These are phyloP conservation scores for Gaeumannomyces tritici DNA, from an alignment of 2,329 filamentous ascomycete species.

Conservation along the genomic window DNA sequence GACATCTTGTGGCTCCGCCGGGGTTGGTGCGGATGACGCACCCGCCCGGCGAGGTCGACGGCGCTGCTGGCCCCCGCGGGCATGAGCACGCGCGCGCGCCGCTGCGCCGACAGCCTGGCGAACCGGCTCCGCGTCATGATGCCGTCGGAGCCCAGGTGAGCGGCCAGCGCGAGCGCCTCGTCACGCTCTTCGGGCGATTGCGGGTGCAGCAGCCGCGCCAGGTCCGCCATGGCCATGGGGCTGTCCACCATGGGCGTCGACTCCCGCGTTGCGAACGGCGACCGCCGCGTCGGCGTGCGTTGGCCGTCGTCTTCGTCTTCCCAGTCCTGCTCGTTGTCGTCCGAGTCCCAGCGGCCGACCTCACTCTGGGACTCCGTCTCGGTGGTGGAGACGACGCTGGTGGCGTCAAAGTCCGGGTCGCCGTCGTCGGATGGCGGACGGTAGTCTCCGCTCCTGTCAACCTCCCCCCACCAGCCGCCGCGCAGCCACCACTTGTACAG, in stretches of 20 bases:
- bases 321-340: constrained; percentile 35
- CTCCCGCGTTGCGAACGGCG: constrained; percentile 28
- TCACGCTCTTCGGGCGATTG: constrained; percentile 66
- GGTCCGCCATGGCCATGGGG: constrained; percentile 54
- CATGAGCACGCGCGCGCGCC: constrained; percentile 60
- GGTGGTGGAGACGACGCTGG: constrained; percentile 65
- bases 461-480: constrained; percentile 76
- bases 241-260: constrained; percentile 50
- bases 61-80: constrained; percentile 21
- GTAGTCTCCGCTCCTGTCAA: constrained; percentile 76
- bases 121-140: constrained; percentile 79
- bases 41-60: constrained; percentile 16
- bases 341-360: constrained; percentile 18
- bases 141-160: constrained; percentile 61
- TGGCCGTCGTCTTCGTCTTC: constrained; percentile 38
- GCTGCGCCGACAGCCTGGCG: constrained; percentile 54
- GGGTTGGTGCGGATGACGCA: constrained; percentile 18
- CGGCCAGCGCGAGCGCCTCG: constrained; percentile 71
- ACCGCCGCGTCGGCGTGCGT: constrained; percentile 48
- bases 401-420: constrained; percentile 51
- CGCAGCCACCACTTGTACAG: constrained; percentile 79
- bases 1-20: constrained; percentile 30
- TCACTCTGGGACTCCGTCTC: constrained; percentile 19
- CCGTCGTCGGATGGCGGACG: constrained; percentile 49
- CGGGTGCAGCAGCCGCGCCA: constrained; percentile 77